Evolutionary conservation across 2,329 filamentous ascomycete species (phyloP).

Genomic region (Sporothrix pseudoabietina): DNA sequence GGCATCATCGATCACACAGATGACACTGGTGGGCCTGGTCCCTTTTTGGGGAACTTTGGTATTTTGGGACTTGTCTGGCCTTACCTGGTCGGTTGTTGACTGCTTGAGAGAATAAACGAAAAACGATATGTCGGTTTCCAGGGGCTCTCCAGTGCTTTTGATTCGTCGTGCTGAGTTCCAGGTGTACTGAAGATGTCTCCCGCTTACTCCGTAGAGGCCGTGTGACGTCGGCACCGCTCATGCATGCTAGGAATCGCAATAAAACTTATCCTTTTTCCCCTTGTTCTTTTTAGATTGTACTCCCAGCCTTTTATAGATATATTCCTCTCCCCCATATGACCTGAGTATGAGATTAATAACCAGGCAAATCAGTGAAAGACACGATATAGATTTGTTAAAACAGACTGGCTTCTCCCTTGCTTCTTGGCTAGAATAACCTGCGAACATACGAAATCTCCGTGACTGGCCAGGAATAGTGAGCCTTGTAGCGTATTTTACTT

Average conservation of each 20-base stretch:
- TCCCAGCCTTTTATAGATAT: background rate
- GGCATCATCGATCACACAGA: constrained; percentile 13
- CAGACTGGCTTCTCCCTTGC: background rate
- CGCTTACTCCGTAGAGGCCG: background rate
- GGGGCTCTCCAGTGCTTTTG: background rate
- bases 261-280: background rate
- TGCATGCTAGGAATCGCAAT: background rate
- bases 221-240: background rate
- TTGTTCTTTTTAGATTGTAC: background rate
- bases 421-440: background rate
- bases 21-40: constrained; percentile 1
- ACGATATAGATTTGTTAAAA: background rate
- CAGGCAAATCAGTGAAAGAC: background rate
- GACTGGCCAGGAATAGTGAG: background rate
- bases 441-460: background rate
- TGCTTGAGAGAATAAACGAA: background rate
- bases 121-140: constrained; percentile 9
- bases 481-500: background rate
- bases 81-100: too few relatives aligned
- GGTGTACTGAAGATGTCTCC: background rate
- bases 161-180: background rate
- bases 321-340: background rate
- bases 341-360: background rate
- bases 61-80: background rate
- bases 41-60: background rate